These are phyloP conservation scores for Tetrapisispora namnaoensis DNA, from an alignment of 805 yeast genomes.

Conservation along the genomic window DNA sequence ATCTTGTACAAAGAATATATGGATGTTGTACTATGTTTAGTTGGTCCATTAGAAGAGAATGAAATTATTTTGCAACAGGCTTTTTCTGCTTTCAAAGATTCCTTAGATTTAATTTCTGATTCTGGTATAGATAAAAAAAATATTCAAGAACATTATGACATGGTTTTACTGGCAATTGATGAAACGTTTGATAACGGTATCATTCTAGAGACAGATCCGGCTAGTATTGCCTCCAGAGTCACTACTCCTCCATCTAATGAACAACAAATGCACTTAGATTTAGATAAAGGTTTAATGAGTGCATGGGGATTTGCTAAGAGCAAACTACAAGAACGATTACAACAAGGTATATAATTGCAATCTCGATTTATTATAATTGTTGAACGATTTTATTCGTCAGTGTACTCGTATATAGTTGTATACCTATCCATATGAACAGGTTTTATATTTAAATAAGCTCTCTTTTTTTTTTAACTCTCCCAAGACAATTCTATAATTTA, in stretches of 20 bases:
- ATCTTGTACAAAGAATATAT: slow-evolving; percentile 80
- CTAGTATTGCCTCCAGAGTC: slow-evolving; percentile 79
- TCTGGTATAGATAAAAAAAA: slow-evolving; percentile 65
- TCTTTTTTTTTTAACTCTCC: too few species aligned
- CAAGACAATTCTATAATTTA: neutral
- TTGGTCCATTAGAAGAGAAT: slow-evolving; percentile 72
- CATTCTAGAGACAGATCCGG: slow-evolving; percentile 80
- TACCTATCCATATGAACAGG: neutral
- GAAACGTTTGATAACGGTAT: slow-evolving; percentile 92
- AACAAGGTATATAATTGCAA: slow-evolving; percentile 31
- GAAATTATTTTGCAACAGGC: slow-evolving; percentile 72
- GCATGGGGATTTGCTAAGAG: slow-evolving; percentile 85
- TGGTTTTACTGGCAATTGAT: slow-evolving; percentile 77
- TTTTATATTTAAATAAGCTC: neutral
- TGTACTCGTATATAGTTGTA: neutral
- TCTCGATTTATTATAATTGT: neutral
- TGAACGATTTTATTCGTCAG: neutral
- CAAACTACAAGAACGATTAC: slow-evolving; percentile 46
- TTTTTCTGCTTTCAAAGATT: slow-evolving; percentile 68
- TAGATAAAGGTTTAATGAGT: slow-evolving; percentile 68
- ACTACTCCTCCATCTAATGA: slow-evolving; percentile 79
- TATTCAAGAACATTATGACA: slow-evolving; percentile 73
- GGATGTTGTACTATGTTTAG: slow-evolving; percentile 62
- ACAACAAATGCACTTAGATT: slow-evolving; percentile 47
- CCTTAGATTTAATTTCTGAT: slow-evolving; percentile 64